These are phyloP conservation scores for Fusarium equiseti DNA, from an alignment of 2,329 filamentous ascomycete species.

Conservation along the genomic window DNA sequence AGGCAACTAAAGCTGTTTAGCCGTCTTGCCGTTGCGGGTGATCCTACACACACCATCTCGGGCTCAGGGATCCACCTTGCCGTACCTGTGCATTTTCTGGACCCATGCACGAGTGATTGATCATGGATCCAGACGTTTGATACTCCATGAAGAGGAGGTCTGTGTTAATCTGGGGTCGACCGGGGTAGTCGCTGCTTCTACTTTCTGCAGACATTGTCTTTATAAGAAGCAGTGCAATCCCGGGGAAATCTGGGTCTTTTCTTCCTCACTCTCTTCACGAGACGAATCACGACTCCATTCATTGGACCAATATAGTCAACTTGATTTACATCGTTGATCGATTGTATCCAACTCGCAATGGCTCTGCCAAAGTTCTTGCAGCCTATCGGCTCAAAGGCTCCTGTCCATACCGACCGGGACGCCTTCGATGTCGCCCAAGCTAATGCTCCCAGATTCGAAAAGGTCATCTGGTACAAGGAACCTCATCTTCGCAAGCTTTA, in stretches of 20 bases:
- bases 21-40: slow-evolving; percentile 41
- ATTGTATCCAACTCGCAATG: slow-evolving; percentile 26
- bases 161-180: slow-evolving; percentile 8
- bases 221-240: slow-evolving; percentile 44
- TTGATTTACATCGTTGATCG: slow-evolving; percentile 9
- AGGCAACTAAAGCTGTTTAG: slow-evolving; percentile 21
- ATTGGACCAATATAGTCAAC: slow-evolving; percentile 5
- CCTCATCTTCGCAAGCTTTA: slow-evolving; percentile 69
- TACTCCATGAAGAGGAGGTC: slow-evolving; percentile 23
- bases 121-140: slow-evolving; percentile 1
- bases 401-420: slow-evolving; percentile 15
- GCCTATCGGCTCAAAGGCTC: slow-evolving; percentile 43
- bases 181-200: slow-evolving; percentile 1
- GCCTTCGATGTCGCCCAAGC: slow-evolving; percentile 55
- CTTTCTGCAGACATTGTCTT: slow-evolving; percentile 11
- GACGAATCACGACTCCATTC: slow-evolving; percentile 19
- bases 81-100: slow-evolving; percentile 28
- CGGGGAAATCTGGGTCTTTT: slow-evolving; percentile 10
- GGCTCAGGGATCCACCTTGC: slow-evolving; percentile 33
- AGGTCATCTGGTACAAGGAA: slow-evolving; percentile 68
- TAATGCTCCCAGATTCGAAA: slow-evolving; percentile 64
- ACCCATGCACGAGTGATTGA: slow-evolving; percentile 14
- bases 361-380: slow-evolving; percentile 43
- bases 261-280: slow-evolving; percentile 30
- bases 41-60: slow-evolving; percentile 40